These are phyloP conservation scores for Gaeumannomyces sp. DNA, from an alignment of 2,329 filamentous ascomycete species.

Conservation along the genomic window DNA sequence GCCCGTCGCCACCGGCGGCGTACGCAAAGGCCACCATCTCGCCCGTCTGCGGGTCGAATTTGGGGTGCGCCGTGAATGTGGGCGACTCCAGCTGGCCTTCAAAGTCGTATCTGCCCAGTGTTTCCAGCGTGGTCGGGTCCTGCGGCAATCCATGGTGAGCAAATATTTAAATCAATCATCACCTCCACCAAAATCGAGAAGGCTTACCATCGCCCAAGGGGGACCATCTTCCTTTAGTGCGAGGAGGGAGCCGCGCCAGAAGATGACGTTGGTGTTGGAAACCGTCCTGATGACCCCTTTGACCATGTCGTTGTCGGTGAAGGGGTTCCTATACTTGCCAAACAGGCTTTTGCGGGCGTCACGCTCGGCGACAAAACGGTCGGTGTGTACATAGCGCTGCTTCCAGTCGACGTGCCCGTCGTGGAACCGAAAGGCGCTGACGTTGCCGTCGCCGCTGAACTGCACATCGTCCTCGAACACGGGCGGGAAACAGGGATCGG, in stretches of 20 bases:
- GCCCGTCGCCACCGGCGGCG: conserved; percentile 36
- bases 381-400: conserved; percentile 36
- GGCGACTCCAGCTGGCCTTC: conserved; percentile 41
- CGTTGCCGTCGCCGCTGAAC: conserved; percentile 30
- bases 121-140: conserved; percentile 42
- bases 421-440: conserved; percentile 34
- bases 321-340: conserved; percentile 51
- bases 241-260: conserved; percentile 48
- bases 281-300: conserved; percentile 49
- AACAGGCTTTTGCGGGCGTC: conserved; percentile 34
- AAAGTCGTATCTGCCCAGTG: conserved; percentile 43
- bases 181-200: too few species aligned
- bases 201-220: conserved; percentile 36
- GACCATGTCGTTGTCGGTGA: conserved; percentile 49
- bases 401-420: conserved; percentile 35
- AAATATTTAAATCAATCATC: too few species aligned
- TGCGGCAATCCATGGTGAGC: too few species aligned
- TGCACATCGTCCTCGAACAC: conserved; percentile 45
- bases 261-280: conserved; percentile 54
- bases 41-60: conserved; percentile 43
- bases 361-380: conserved; percentile 25
- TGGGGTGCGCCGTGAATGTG: conserved; percentile 47
- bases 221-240: conserved; percentile 50
- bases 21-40: conserved; percentile 49
- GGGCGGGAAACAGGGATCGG: conserved; percentile 48